Evolutionary conservation across 1,284 basidiomycete species (phyloP), one percentile per base, ranked within the genome.

Genomic region (Apiotrichum domesticum): DNA sequence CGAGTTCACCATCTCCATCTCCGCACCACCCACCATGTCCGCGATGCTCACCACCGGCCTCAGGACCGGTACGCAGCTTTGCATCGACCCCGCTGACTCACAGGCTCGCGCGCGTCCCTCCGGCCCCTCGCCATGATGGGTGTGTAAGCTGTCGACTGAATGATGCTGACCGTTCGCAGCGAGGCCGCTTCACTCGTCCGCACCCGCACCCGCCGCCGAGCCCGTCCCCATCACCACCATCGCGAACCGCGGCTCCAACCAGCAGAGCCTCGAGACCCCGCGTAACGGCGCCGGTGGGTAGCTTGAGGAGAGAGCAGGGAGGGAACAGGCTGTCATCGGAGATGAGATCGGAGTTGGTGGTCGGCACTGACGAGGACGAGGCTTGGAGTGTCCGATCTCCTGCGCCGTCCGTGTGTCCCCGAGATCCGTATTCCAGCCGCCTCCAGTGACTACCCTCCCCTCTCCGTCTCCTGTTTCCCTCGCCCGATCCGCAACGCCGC

Each of bases 221-320:
- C 45, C 68, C 74, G 35, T 73, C 67, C 39, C 76, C 74, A 64
- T 75, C 51, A 78, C 75, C 40, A 60, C 67, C 10, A 62, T 80
- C 57, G 91, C 91, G 11, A 84, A 87, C 70, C 81, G 80, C 54
- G 87, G 85, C 52, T 89, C 87, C 47, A 90, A 90, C 72, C 90
- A 94, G 73, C 80, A 84, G 58, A 88, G 86, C 71, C 80, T 98
- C 63, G 88, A 94, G 80, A 87, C 85, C 21, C 94, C 94, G 15
- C 82, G 83, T 72, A 97, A 95, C 77, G 87, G 84, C 74, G 90
- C 88, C 69, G 91, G 91, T 90, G 68, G 63, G 86, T 81, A 33
- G 35, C 13, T 14, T 10, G 21, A 14, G 32, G 9, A 10, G 39
- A 34, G 39, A 21, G 2, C 3, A 8, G 29, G 49, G n/a, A 15